These are phyloP conservation scores for Aspergillus sparsus DNA, from an alignment of 495 filamentous ascomycete species.

Conservation along the genomic window DNA sequence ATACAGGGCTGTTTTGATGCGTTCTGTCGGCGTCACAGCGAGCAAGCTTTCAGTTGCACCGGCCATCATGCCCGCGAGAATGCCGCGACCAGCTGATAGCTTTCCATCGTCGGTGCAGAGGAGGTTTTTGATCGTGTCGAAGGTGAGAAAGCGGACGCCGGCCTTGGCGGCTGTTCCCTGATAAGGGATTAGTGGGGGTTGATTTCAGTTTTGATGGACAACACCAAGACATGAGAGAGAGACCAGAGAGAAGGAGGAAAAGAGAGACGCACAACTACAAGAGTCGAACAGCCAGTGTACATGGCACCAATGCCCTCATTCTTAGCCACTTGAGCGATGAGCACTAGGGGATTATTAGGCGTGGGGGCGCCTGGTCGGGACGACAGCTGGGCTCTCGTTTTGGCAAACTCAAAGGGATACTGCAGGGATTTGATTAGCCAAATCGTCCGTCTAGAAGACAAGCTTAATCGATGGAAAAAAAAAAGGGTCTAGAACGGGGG, in stretches of 20 bases:
- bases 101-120: slow-evolving; percentile 60
- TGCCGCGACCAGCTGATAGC: slow-evolving; percentile 55
- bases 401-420: slow-evolving; percentile 71
- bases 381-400: slow-evolving; percentile 63
- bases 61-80: slow-evolving; percentile 62
- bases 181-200: not conserved
- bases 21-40: slow-evolving; percentile 65
- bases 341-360: slow-evolving; percentile 52
- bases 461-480: not conserved
- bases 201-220: not conserved
- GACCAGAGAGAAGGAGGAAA: too few relatives aligned
- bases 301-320: slow-evolving; percentile 59
- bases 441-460: too few relatives aligned
- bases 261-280: slow-evolving; percentile 43
- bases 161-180: slow-evolving; percentile 63
- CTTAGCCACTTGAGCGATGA: slow-evolving; percentile 50
- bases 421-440: slow-evolving; percentile 20
- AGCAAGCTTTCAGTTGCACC: slow-evolving; percentile 60
- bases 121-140: slow-evolving; percentile 62
- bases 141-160: slow-evolving; percentile 64
- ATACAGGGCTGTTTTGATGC: slow-evolving; percentile 66
- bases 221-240: slow-evolving; percentile 53
- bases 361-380: slow-evolving; percentile 42
- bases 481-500: not conserved
- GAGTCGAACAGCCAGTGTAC: slow-evolving; percentile 64